These are phyloP conservation scores for Penicillium sp. DNA, from an alignment of 2,329 filamentous ascomycete genomes.

Conservation along the genomic window DNA sequence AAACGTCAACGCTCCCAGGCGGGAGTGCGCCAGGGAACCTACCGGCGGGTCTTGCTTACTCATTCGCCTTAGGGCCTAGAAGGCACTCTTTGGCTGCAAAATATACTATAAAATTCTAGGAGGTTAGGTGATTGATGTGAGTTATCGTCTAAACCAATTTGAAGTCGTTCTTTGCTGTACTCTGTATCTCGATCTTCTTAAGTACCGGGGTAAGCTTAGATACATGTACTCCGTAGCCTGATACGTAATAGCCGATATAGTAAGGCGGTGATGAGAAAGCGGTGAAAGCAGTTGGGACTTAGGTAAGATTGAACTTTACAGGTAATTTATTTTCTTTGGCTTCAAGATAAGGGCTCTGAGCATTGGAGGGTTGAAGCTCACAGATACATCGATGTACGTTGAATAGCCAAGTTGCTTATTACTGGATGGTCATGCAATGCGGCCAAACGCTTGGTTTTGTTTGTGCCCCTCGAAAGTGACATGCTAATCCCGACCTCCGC, in stretches of 20 bases:
- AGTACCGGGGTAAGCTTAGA: background rate
- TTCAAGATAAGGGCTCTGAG: background rate
- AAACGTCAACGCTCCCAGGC: conserved; percentile 10
- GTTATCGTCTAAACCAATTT: too few relatives aligned
- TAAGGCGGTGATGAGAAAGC: conserved; percentile 1
- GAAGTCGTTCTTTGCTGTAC: background rate
- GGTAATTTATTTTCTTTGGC: conserved; percentile 6
- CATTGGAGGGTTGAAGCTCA: background rate
- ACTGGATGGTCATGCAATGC: conserved; percentile 10
- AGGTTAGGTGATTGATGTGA: background rate
- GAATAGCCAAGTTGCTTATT: conserved; percentile 3
- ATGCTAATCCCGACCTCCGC: background rate
- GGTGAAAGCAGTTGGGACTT: background rate
- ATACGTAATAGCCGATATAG: background rate
- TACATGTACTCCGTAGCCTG: background rate
- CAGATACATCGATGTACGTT: conserved; percentile 1
- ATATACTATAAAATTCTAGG: background rate
- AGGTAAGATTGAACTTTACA: background rate
- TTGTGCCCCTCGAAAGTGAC: conserved; percentile 2
- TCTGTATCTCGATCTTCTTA: background rate
- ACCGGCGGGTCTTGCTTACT: conserved; percentile 14
- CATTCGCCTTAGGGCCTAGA: background rate
- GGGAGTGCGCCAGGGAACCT: conserved; percentile 15
- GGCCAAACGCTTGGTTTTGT: background rate
- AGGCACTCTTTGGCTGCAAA: background rate